Conservation (phyloP, 257 asterid genomes). For the Ehretia macrophylla region DNA sequence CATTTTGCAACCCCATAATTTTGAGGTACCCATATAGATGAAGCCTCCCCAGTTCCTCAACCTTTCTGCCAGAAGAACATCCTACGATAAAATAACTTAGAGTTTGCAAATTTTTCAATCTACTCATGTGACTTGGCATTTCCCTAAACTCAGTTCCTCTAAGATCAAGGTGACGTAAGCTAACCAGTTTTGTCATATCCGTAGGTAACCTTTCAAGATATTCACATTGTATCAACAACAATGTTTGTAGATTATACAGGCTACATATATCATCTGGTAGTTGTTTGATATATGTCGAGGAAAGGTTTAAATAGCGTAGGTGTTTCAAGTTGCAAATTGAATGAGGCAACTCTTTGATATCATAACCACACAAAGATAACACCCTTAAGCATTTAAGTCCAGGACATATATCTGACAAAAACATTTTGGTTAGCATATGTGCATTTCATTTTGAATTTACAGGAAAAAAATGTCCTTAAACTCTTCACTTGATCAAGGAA, state of each 20-base stretch:
- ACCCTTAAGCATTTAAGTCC: neutral
- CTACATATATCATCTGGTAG: neutral
- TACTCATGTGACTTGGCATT: slow-evolving; percentile 1
- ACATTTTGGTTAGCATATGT: neutral
- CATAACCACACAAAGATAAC: neutral
- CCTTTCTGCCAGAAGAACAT: slow-evolving; percentile 1
- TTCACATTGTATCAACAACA: rapidly evolving
- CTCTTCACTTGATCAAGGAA: slow-evolving; percentile 27
- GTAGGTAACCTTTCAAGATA: neutral
- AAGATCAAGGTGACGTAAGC: neutral
- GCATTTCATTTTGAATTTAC: rapidly evolving
- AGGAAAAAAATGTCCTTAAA: slow-evolving; percentile 6
- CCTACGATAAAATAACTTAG: neutral
- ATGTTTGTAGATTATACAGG: slow-evolving; percentile 1
- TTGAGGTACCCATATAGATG: neutral
- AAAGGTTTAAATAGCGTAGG: slow-evolving; percentile 3
- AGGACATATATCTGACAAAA: neutral
- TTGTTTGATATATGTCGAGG: rapidly evolving
- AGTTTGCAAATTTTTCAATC: neutral
- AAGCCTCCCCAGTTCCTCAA: slow-evolving; percentile 7
- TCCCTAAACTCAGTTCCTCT: neutral
- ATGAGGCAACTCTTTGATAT: neutral
- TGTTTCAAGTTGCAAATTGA: neutral
- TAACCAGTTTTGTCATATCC: neutral
- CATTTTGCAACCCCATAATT: slow-evolving; percentile 9